These are phyloP conservation scores for Erythrophleum fordii DNA, from an alignment of 306 rosid genomes.

Conservation along the genomic window DNA sequence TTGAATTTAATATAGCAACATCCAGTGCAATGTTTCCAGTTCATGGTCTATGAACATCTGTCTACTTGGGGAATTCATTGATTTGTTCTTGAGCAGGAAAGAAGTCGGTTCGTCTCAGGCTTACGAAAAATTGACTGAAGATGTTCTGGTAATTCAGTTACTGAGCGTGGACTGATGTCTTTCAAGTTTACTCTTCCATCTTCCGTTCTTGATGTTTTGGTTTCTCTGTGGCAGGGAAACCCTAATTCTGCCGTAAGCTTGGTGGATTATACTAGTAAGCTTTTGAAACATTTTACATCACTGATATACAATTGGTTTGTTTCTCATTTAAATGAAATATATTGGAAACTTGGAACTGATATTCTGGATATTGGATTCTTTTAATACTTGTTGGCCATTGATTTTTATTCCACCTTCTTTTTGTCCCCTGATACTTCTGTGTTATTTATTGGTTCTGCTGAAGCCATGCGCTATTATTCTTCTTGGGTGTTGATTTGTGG, in stretches of 20 bases:
- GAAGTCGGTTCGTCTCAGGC: constrained; percentile 52
- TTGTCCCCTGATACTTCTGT: neutral
- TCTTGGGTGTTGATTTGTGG: constrained; percentile 10
- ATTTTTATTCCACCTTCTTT: constrained; percentile 16
- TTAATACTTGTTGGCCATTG: neutral
- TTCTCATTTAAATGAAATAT: neutral
- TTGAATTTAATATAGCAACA: neutral
- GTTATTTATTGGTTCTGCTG: neutral
- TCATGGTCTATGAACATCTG: neutral
- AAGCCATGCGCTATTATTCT: constrained; percentile 6
- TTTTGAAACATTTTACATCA: neutral
- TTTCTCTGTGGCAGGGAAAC: constrained; percentile 54
- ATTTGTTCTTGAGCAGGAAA: constrained; percentile 52
- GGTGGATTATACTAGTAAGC: constrained; percentile 80
- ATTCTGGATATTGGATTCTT: constrained; percentile 1
- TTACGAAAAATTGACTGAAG: constrained; percentile 54
- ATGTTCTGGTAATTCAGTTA: constrained; percentile 61
- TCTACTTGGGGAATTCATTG: neutral
- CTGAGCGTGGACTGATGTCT: constrained; percentile 11
- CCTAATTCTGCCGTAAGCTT: constrained; percentile 53
- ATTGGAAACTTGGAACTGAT: constrained; percentile 19
- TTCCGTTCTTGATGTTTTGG: constrained; percentile 29
- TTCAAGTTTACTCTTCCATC: constrained; percentile 9
- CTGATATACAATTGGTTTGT: neutral
- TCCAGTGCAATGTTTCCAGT: neutral